A percentile compares a stretch with the other conserved stretches of the same genome.
These are phyloP conservation scores for Castanospermum australe DNA, from an alignment of 306 rosid species.

Conservation along the genomic window DNA sequence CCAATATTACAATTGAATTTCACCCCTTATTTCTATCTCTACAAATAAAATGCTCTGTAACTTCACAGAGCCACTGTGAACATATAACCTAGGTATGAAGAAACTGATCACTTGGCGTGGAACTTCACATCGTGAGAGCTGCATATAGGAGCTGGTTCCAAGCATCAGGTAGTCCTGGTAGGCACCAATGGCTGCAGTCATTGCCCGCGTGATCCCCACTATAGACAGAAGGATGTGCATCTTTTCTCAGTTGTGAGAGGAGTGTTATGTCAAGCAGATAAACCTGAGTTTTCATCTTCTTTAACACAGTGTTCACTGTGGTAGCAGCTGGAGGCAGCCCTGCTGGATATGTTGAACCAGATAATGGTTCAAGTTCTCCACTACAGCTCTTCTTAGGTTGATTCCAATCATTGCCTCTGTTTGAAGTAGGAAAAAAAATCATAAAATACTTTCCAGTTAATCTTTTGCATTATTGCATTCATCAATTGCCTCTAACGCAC, in stretches of 20 bases:
- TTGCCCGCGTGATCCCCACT: slow-evolving; percentile 47
- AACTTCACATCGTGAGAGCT: slow-evolving; percentile 45
- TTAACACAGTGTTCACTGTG: slow-evolving; percentile 60
- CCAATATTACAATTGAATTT: slow-evolving; percentile 35
- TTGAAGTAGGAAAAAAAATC: not conserved
- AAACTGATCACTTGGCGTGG: not conserved
- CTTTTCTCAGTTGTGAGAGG: slow-evolving; percentile 83
- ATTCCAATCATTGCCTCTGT: slow-evolving; percentile 92
- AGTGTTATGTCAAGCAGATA: slow-evolving; percentile 83
- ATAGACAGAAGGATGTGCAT: slow-evolving; percentile 82
- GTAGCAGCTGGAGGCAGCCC: slow-evolving; percentile 72
- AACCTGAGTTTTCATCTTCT: slow-evolving; percentile 58
- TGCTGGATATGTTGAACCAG: slow-evolving; percentile 71
- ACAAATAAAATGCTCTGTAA: slow-evolving; percentile 6
- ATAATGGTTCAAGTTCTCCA: slow-evolving; percentile 71
- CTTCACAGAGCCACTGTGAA: slow-evolving; percentile 6
- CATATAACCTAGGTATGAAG: not conserved
- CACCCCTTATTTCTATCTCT: slow-evolving; percentile 17
- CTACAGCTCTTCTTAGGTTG: slow-evolving; percentile 65
- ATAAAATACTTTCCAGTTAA: not conserved
- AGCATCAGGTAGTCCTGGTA: slow-evolving; percentile 92
- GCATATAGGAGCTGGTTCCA: slow-evolving; percentile 89
- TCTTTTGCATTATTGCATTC: not conserved
- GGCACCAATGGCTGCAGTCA: slow-evolving; percentile 97
- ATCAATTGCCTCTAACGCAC: not conserved